Evolutionary conservation across 768 basidiomycete genomes (phyloP), one percentile per base, ranked within the genome.

Genomic region (Collybia sordida): DNA sequence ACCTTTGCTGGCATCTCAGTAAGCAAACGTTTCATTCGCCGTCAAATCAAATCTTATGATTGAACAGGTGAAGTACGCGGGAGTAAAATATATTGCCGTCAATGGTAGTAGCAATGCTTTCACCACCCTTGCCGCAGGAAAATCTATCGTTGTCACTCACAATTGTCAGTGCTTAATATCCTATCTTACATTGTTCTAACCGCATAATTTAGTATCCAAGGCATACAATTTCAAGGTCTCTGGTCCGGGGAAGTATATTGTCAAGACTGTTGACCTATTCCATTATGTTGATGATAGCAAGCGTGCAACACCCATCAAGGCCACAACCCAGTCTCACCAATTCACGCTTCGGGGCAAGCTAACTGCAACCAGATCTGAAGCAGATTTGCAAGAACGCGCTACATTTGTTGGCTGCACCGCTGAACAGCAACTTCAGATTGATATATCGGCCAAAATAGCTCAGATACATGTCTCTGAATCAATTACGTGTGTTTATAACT

Each of bases 141-240:
- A 49, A 19, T 18, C 37, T 12, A 22, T 49, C 19, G 25, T 17
- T 9, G 41, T 49, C 9, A 37, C 21, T 6, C 63, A 65, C 47
- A 60, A 65, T 53, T 43, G 63, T 67, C 36, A 27, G 61, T 52
- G 5, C 27, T 27, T 27, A 5, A 5, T 5, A 27, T 11, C 27
- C 5, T 15, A 21, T 21, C 7, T 15, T 39, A 5, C 37, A 66
- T 11, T 27, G 27, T 27, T 27, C 11, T 27, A 5, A 27, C 11
- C 5, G 27, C 5, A 27, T 5, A 11, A 11, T 11, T 27, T 27
- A 27, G 65, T 66, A 25, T 61, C 65, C 14, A 38, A 53, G 22
- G 60, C 61, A 0, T 68, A 66, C 56, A 65, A 68, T 57, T 68
- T 66, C 53, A 64, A 60, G 4, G 18, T 25, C 37, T 47, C 64